phyloP scores from a whole-genome alignment of 2,329 filamentous ascomycete species.

The Calonectria pseudoreteaudii region DNA sequence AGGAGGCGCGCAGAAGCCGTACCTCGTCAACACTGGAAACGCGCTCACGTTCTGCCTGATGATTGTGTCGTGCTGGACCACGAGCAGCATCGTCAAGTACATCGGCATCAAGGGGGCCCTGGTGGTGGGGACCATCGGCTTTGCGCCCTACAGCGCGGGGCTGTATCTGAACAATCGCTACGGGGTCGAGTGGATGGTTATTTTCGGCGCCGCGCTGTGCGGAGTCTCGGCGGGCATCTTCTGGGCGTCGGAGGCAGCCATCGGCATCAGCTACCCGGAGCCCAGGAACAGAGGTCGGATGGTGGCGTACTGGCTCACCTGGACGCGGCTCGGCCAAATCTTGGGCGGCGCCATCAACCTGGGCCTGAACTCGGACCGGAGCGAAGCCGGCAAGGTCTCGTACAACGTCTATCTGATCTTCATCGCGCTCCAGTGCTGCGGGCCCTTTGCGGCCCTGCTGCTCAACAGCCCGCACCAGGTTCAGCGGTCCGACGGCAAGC shows the following conservation, averaged over 20 bases:
- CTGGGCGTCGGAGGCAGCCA: slow-evolving; percentile 51
- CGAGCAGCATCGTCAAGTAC: slow-evolving; percentile 38
- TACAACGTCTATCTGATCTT: slow-evolving; percentile 76
- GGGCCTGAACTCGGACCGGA: slow-evolving; percentile 67
- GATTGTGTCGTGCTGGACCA: slow-evolving; percentile 64
- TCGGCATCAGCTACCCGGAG: slow-evolving; percentile 72
- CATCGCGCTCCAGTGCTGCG: slow-evolving; percentile 72
- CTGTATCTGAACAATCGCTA: slow-evolving; percentile 59
- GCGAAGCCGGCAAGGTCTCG: slow-evolving; percentile 69
- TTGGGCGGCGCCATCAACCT: slow-evolving; percentile 76
- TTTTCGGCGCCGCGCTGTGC: slow-evolving; percentile 56
- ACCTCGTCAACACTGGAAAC: slow-evolving; percentile 71
- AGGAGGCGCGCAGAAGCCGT: slow-evolving; percentile 68
- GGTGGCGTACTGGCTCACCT: slow-evolving; percentile 72
- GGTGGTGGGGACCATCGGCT: slow-evolving; percentile 57
- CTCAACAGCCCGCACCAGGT: slow-evolving; percentile 69
- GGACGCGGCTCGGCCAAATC: slow-evolving; percentile 63
- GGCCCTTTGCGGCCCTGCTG: slow-evolving; percentile 69
- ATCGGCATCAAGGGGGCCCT: slow-evolving; percentile 50
- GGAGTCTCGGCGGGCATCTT: slow-evolving; percentile 53
- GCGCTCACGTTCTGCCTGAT: slow-evolving; percentile 61
- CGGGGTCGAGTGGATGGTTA: slow-evolving; percentile 56
- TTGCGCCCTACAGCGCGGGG: slow-evolving; percentile 55
- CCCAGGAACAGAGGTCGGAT: slow-evolving; percentile 70
- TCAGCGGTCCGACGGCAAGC: slow-evolving; percentile 70